These are phyloP conservation scores for Euphorbia lathyris DNA, from an alignment of 345 rosid genomes.

Conservation along the genomic window DNA sequence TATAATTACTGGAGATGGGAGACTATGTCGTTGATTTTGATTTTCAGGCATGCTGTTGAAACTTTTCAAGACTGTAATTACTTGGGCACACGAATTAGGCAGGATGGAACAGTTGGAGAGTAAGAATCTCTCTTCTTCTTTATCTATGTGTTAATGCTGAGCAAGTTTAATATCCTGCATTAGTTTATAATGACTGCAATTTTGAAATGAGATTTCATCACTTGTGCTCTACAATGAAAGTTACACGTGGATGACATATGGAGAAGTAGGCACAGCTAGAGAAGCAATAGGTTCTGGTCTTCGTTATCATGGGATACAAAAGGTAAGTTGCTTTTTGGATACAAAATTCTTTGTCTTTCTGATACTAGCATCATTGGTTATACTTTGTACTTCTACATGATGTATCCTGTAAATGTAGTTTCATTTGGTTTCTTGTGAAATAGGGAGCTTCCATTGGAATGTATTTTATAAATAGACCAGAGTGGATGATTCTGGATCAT, in stretches of 20 bases:
- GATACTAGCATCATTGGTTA: constrained; percentile 2
- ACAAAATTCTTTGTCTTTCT: background rate
- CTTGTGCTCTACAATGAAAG: constrained; percentile 29
- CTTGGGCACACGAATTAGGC: constrained; percentile 65
- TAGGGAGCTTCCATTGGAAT: constrained; percentile 80
- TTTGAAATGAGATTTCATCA: constrained; percentile 8
- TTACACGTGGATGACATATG: constrained; percentile 90
- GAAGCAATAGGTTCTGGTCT: constrained; percentile 90
- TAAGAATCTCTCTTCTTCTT: constrained; percentile 27
- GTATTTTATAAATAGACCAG: constrained; percentile 77
- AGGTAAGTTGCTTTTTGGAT: constrained; percentile 37
- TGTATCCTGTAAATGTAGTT: background rate
- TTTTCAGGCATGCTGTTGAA: constrained; percentile 55
- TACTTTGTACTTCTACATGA: background rate
- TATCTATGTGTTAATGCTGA: background rate
- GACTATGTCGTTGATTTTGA: background rate
- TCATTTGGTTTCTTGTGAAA: constrained; percentile 23
- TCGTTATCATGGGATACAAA: constrained; percentile 46
- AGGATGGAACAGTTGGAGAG: constrained; percentile 79
- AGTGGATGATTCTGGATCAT: constrained; percentile 91
- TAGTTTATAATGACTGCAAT: background rate
- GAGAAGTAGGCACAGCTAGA: constrained; percentile 66
- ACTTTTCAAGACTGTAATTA: constrained; percentile 63
- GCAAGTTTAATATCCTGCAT: background rate
- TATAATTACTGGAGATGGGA: background rate